Evolutionary conservation across 2,329 filamentous ascomycete genomes (phyloP), one percentile per base, ranked within the genome.

Genomic region (Neonectria neomacrospora): DNA sequence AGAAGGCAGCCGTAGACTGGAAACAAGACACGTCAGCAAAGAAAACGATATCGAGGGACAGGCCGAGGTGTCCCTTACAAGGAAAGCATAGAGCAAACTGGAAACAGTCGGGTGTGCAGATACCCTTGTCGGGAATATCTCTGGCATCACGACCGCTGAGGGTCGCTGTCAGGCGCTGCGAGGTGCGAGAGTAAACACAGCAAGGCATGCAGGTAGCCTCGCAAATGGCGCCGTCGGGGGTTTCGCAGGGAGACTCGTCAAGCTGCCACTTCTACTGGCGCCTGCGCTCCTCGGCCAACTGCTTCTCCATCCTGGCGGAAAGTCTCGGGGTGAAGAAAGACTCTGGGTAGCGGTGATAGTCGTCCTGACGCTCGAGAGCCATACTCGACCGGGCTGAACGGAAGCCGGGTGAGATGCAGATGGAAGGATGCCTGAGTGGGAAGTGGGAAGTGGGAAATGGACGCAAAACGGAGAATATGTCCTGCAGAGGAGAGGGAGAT

Each of bases 1-100:
- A 79, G 39, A 6, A 76, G 58, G 39, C 60, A 64, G 14, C 73
- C 72, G 52, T 76, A 79, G 58, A 76, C 78, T 80, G 47, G 8
- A 44, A 44, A 3, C 20, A 34, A 10, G 42, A 34, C 53, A 37
- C 39, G 63, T 58, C 20, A 39, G 20, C 20, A 5, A 51, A 58
- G 34, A 20, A 10, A 12, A 42, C 11, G 4, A 9, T 3, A 32
- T 23, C 14, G 20, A 16, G 2, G 3, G 32, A 5, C 18, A 20
- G 54, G 32, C 8, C 51, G 55, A 3, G 12, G 23, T 9, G 23
- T 23, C 14, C 54, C 70, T 52, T 67, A 77, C 76, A 71, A 7
- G 76, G 76, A 4, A 74, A 54, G 23, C 70, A 73, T 3, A 63
- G 9, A 18, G 63, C 48, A 57, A 69, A 76, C 20, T 64, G 50